phyloP scores from a whole-genome alignment of 768 basidiomycete species.

The Mycena haematopus region DNA sequence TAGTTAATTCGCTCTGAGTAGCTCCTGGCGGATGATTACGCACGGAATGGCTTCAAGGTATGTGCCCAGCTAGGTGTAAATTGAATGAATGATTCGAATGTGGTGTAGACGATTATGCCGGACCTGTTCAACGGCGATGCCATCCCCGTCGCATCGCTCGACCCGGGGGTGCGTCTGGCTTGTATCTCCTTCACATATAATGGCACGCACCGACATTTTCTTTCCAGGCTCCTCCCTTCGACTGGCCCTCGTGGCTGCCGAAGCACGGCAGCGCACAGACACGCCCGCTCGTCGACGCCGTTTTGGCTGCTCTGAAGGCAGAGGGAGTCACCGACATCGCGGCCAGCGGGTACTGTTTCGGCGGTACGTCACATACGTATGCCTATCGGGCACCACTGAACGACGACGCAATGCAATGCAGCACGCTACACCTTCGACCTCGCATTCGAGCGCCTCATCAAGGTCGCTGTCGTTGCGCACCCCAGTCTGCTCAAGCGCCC shows the following conservation, averaged over 20 bases:
- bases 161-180: not conserved
- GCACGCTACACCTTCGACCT: not conserved
- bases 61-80: not conserved
- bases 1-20: not conserved
- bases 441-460: not conserved
- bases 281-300: not conserved
- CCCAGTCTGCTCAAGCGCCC: not conserved
- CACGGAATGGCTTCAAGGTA: not conserved
- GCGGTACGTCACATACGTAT: not conserved
- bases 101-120: not conserved
- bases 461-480: not conserved
- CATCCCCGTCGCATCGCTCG: not conserved
- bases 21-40: not conserved
- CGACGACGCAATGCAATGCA: too few relatives aligned
- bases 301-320: not conserved
- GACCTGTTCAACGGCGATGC: not conserved
- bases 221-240: not conserved
- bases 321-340: not conserved
- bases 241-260: not conserved
- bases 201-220: not conserved
- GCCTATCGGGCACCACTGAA: too few relatives aligned
- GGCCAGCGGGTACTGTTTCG: not conserved
- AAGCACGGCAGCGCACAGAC: not conserved
- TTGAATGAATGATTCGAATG: not conserved
- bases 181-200: not conserved